Evolutionary conservation across 148 eudicot genomes (phyloP), one percentile per base, ranked within the genome.

Genomic region (Fagopyrum homotropicum): DNA sequence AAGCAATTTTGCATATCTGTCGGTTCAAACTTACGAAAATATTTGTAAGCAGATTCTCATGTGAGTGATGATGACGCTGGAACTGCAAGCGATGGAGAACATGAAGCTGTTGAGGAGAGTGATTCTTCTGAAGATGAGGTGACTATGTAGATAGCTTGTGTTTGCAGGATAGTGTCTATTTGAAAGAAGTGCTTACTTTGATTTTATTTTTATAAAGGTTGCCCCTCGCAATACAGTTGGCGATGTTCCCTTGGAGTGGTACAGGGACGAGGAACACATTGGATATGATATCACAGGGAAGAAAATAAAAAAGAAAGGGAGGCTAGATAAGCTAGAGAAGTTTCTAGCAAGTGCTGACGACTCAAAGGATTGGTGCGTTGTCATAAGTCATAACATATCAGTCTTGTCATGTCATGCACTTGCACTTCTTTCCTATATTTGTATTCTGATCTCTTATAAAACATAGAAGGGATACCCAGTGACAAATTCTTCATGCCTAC

Each of bases 51-150:
- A 84, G 83, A 59, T 19, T 82, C 72, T 61, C 17, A 49, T 75
- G 71, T 73, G 63, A 80, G 78, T 30, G 83, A 73, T 48, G 44
- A 40, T 57, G 82, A 75, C 52, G 61, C 76, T 56, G 81, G 75
- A 19, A 72, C 72, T 68, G 85, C 72, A 73, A 84, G 88, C 40
- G 83, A 81, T 45, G 89, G 83, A 60, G 89, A 78, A 29, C 77
- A 80, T 73, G 83, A 81, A 69, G 87, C 82, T 35, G 93, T 80
- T 12, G 91, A 89, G 60, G 99, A 92, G 90, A 95, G 99, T 73
- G 99, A 95, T 77, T 92, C 99, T 9, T 95, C 99, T 5, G 99
- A 95, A 80, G 99, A 95, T 74, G 99, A 95, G 99, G 98, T 95
- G 17, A 30, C 77, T 46, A 35, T 30, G 7, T 73, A 57, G 60